A percentile compares a stretch with the other conserved stretches of the same genome.
These are phyloP conservation scores for Candida anutae DNA, from an alignment of 1,139 yeast species.

Conservation along the genomic window DNA sequence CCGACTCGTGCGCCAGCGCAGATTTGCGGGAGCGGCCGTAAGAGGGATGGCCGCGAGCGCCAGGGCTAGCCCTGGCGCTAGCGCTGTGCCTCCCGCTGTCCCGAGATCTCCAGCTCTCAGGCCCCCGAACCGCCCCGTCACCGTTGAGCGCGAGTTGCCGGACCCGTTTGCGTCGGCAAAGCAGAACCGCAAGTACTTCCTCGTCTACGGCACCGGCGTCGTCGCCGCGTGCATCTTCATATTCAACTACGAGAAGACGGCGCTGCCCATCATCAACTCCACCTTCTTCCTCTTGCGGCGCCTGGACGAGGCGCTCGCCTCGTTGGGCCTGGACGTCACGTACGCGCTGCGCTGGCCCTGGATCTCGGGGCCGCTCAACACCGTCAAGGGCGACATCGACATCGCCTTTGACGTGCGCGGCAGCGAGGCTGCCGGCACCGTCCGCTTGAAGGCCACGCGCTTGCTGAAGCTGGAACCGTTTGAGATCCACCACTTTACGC, in stretches of 20 bases:
- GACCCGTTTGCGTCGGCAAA: conserved; percentile 60
- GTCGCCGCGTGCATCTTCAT: conserved; percentile 60
- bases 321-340: conserved; percentile 69
- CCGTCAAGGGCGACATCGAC: conserved; percentile 74
- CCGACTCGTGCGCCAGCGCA: too few species aligned
- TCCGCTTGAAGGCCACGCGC: conserved; percentile 54
- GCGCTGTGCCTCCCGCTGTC: too few species aligned
- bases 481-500: conserved; percentile 50
- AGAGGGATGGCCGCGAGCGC: too few species aligned
- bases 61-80: too few species aligned
- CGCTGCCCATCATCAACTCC: conserved; percentile 83
- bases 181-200: conserved; percentile 46
- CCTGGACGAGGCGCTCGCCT: conserved; percentile 55
- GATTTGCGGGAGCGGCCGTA: too few species aligned
- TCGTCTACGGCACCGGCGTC: conserved; percentile 57
- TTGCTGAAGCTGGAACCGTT: conserved; percentile 50
- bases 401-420: conserved; percentile 69
- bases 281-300: conserved; percentile 80
- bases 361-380: conserved; percentile 80
- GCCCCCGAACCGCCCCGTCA: conserved; percentile 39
- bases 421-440: conserved; percentile 39
- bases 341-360: conserved; percentile 74
- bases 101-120: too few species aligned
- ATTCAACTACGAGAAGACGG: conserved; percentile 86
- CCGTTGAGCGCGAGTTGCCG: conserved; percentile 60